phyloP scores from a whole-genome alignment of 805 yeast genomes.

The Hemisphaericaspora nanyangensis region DNA sequence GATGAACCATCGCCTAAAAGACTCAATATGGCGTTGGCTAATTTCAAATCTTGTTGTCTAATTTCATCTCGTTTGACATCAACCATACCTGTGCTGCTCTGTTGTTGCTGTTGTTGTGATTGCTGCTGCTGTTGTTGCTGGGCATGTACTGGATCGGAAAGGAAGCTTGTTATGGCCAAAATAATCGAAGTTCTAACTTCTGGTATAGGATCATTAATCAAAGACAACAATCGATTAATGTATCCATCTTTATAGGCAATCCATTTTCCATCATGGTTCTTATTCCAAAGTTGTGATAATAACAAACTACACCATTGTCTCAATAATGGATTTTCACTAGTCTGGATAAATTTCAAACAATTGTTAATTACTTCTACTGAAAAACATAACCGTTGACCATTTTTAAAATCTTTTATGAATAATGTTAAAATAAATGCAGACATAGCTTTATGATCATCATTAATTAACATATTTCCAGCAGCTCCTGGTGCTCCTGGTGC shows the following conservation, averaged over 20 bases:
- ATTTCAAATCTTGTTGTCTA: slow-evolving; percentile 62
- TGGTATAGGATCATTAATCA: slow-evolving; percentile 86
- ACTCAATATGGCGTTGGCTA: slow-evolving; percentile 65
- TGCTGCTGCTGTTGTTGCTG: slow-evolving; percentile 11
- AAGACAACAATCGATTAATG: slow-evolving; percentile 48
- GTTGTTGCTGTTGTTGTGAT: slow-evolving; percentile 14
- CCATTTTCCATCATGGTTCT: slow-evolving; percentile 71
- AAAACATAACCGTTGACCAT: slow-evolving; percentile 78
- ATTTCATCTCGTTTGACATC: slow-evolving; percentile 44
- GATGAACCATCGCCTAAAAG: slow-evolving; percentile 86
- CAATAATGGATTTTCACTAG: slow-evolving; percentile 77
- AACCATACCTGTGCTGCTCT: slow-evolving; percentile 11
- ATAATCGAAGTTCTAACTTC: slow-evolving; percentile 88
- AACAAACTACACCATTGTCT: slow-evolving; percentile 91
- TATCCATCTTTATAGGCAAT: slow-evolving; percentile 64
- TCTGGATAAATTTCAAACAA: slow-evolving; percentile 59
- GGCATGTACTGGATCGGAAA: slow-evolving; percentile 41
- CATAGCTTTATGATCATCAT: slow-evolving; percentile 90
- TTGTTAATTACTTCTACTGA: slow-evolving; percentile 69
- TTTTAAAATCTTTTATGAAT: slow-evolving; percentile 74
- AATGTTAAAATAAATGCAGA: slow-evolving; percentile 86
- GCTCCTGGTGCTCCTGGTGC: slow-evolving; percentile 30
- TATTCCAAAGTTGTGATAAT: slow-evolving; percentile 71
- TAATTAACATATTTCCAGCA: slow-evolving; percentile 35
- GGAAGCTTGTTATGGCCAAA: slow-evolving; percentile 65